Base-by-base conservation (phyloP, 148 eudicot genomes). In the Amaranthus cruentus region DNA sequence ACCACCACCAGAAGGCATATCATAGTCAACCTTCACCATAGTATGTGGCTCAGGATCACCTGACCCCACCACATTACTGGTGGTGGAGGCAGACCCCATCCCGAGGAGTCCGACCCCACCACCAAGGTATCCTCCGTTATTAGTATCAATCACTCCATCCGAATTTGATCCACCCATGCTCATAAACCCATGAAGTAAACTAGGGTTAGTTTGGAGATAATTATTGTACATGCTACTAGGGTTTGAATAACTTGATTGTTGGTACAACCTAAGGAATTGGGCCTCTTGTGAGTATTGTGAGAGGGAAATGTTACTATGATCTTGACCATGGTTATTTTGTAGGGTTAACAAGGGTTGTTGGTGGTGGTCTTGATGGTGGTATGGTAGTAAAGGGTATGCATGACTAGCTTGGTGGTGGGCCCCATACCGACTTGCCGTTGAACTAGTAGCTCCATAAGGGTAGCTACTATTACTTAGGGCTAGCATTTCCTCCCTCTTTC, bases 11-110 rank as follows among this genome's bases (percentile, higher is more conserved):
- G 89, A 73, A 0, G 87, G 85, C 96, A 88, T 83, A 52, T 92
- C 98, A 72, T 92, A 92, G 73, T 92, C 98, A 10, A 88, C 91
- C 75, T 92, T 92, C 57, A 88, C 91, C 77, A 88, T 6, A 0
- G 90, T 85, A 1, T 85, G 80, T 2, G 80, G 62, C 58, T 88
- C 91, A 46, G 62, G 63, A 53, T 90, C 89, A 6, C 80, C 81
- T 2, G 84, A 7, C n/a, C 85, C 89, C 9, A 84, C 82, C 3
- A 55, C 81, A 53, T 78, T 80, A 6, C 81, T 82, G 4, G 84
- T 72, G 0, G 85, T 69, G 7, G 87, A 74, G 64, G 84, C 71
- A 44, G 82, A 70, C 28, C 77, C 88, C 74, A 85, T 77, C 15
- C 78, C 83, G 18, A 58, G 80, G 74, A 74, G 52, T 65, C 59